Evolutionary conservation across 768 basidiomycete species (phyloP).

Genomic region (Rhodotorula taiwanensis): DNA sequence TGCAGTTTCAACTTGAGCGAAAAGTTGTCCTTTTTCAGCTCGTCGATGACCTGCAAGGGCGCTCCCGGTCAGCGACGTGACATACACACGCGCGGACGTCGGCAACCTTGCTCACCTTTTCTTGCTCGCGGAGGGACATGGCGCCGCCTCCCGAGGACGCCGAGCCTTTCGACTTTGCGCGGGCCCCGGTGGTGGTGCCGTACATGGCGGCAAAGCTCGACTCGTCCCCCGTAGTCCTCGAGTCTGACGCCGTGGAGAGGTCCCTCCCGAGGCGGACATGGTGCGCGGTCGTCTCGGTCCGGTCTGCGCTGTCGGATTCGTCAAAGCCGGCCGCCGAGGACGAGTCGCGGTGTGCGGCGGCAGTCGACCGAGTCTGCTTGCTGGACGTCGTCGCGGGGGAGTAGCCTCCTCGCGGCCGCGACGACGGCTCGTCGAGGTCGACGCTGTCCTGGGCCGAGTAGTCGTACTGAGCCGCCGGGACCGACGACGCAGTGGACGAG

Average conservation of each 20-base stretch:
- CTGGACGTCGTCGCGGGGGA: too few relatives aligned
- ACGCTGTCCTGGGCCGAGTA: not conserved
- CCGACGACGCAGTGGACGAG: not conserved
- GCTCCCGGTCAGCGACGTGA: not conserved
- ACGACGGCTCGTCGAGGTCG: not conserved
- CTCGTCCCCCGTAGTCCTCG: not conserved
- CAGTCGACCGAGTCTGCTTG: too few relatives aligned
- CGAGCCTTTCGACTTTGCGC: too few relatives aligned
- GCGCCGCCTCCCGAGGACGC: too few relatives aligned
- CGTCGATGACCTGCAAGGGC: conserved; percentile 71
- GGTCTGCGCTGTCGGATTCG: conserved; percentile 2
- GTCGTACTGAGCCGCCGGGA: not conserved
- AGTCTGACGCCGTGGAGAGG: not conserved
- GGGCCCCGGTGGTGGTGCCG: not conserved
- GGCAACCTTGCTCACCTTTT: conserved; percentile 61
- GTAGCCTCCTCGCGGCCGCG: too few relatives aligned
- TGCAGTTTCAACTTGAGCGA: conserved; percentile 91
- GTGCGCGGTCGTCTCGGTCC: conserved; percentile 1
- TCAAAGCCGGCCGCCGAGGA: not conserved
- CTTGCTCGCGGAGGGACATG: conserved; percentile 87
- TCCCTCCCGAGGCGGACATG: not conserved
- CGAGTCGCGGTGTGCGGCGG: too few relatives aligned
- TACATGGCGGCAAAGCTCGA: not conserved
- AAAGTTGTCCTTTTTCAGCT: conserved; percentile 94
- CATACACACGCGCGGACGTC: not conserved